Evolutionary conservation across 1,139 yeast species (phyloP), one percentile per base, ranked within the genome.

Genomic region (Barnettozyma hawaiiensis): DNA sequence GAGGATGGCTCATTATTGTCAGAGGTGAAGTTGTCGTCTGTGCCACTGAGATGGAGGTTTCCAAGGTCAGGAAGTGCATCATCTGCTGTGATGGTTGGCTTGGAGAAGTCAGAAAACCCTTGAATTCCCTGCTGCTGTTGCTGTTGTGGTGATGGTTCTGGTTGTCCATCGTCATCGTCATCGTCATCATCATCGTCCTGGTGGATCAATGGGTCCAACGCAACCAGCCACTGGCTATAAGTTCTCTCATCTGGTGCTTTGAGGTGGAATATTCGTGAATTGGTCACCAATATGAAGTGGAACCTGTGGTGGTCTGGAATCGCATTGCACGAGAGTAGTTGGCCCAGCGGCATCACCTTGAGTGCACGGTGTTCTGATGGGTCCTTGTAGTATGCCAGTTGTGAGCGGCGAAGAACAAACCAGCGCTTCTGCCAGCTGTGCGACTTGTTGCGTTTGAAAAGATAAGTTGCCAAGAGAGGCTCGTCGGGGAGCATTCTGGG

Each of bases 331-430:
- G 69, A 49, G 5, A 54, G 34, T 1, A 54, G 38, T n/a, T 49
- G 47, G 16, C 41, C 45, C 19, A 46, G 20, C 7, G 48, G 62
- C 16, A 77, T 64, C 11, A 79, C 79, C 39, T 64, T 67, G 35
- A 69, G 63, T 0, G 83, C 78, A 55, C 76, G 75, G 55, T 76
- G 71, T 53, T 79, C 85, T 31, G 69, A 62, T 14, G 71, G 67
- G 52, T 78, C 81, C 53, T 77, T 77, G 57, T 79, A 79, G 57
- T 74, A 76, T 14, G 79, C 67, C 31, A 79, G 62, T 53, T 76
- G 84, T 39, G 71, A 66, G 16, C 65, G 64, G 31, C 85, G 62
- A n/a, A 79, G 62, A 3, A 77, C 81, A 49, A 76, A 75, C 85
- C 85, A 79, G 31, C 67, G 61, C 46, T 66, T 64, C 51, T 68